Base-by-base conservation (phyloP, 176 grass and related monocot genomes). In the Cenchrus purpureus region DNA sequence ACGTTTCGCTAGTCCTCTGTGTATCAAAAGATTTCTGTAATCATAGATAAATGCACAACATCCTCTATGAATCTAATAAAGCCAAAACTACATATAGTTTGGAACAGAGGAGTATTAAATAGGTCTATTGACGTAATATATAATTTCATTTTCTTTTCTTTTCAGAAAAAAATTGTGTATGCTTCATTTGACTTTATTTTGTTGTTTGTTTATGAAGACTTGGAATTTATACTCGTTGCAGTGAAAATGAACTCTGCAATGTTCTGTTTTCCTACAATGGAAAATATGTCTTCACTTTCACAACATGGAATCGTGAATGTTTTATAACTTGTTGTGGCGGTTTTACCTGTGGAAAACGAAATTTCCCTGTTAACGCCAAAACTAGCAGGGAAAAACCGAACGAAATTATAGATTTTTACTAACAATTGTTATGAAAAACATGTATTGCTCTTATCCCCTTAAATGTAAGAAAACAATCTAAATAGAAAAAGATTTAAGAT, bases 101-200 rank as follows among this genome's bases (percentile, higher is more conserved):
- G 22, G 22, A 25, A 25, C 22, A 25, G 22, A 25, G 22, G 22
- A 25, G 22, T 25, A 25, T 44, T 44, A 44, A 44, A 44, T 44
- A 44, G 32, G 32, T 28, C 6, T 9, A 51, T 84, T 67, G 61
- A 74, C 25, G 49, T 64, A 50, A 84, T 73, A 59, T 77, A 79
- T 58, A 25, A 19, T 71, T 44, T 25, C 48, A n/a, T 17, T 34
- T 12, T 73, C 16, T 1, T 8, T 48, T 28, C 13, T 14, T 42
- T 65, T 65, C 2, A 34, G n/a, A 3, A 40, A 31, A 62, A 8
- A 59, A 25, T 25, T 44, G 61, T 14, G 22, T 65, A 8, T 76
- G 4, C 32, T 66, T 65, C 8, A 52, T 76, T 74, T 16, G 48
- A 32, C 28, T 25, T 25, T 25, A 25, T 25, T 25, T 25, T 25